phyloP scores from a whole-genome alignment of 805 yeast species.

The Pichia occidentalis region DNA sequence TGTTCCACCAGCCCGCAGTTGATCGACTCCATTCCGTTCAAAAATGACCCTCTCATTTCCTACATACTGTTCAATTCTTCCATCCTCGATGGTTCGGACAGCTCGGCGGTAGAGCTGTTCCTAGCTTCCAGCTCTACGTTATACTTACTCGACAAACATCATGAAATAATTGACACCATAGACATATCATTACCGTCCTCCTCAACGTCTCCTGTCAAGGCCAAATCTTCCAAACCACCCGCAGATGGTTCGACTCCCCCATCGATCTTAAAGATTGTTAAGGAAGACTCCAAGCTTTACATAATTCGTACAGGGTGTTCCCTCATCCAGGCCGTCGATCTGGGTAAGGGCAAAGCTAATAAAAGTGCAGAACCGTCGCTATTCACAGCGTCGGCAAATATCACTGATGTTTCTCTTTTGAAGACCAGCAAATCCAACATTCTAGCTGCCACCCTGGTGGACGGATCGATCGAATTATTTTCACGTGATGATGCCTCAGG shows the following conservation, averaged over 20 bases:
- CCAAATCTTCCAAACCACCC: too few relatives aligned
- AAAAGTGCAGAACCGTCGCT: conserved; percentile 23
- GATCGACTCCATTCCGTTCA: conserved; percentile 13
- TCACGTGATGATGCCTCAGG: conserved; percentile 1
- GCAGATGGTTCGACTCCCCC: not conserved
- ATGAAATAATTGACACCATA: conserved; percentile 17
- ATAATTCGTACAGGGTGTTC: conserved; percentile 1
- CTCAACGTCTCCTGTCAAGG: too few relatives aligned
- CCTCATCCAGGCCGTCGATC: conserved; percentile 18
- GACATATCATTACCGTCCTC: conserved; percentile 4
- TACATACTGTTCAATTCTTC: conserved; percentile 2
- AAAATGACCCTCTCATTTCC: conserved; percentile 14
- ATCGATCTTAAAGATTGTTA: conserved; percentile 5
- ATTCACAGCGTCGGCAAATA: conserved; percentile 24
- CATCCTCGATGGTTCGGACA: not conserved
- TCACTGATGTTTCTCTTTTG: conserved; percentile 6
- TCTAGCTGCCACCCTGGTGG: conserved; percentile 13
- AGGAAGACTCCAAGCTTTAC: conserved; percentile 1
- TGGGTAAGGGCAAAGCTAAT: conserved; percentile 24
- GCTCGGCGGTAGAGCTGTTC: conserved; percentile 1
- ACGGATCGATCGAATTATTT: conserved; percentile 24
- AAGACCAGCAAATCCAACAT: conserved; percentile 2
- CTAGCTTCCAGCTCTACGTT: conserved; percentile 10
- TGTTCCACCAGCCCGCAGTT: conserved; percentile 21
- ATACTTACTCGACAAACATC: conserved; percentile 6